Base-by-base conservation (phyloP, 768 basidiomycete genomes). In the Cyclocybe cylindracea region DNA sequence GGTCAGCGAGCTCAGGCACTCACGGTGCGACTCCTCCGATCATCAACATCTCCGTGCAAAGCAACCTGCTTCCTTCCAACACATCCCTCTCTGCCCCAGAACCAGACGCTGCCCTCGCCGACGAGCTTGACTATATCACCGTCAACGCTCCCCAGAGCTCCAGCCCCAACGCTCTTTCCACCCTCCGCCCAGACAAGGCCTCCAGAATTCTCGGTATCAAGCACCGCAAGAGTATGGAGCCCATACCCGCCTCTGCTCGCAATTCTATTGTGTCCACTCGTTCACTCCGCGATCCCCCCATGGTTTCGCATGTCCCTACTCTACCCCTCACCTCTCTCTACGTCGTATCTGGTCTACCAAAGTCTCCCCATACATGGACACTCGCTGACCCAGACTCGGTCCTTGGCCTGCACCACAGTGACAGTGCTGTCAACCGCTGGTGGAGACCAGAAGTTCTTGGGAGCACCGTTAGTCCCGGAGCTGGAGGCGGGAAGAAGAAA, bases 401-500 rank as follows among this genome's bases (percentile, higher is more conserved):
- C 46, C 70, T 87, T 44, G 91, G 89, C 43, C 78, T 94, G 45
- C 84, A 89, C 61, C 93, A 95, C 62, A 78, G 80, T 38, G 90
- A 92, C 40, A 87, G 89, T 51, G 93, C 91, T 45, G 92, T 94
- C 50, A 85, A 80, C 57, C 81, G 91, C 42, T 94, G 89, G 86
- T 95, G 91, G 91, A 75, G 91, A 41, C 88, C 94, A 40, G 93
- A 95, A 69, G 91, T 94, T 10, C 82, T 95, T 14, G 93, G 94
- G 3, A 90, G 87, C 66, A 91, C 89, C 44, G 83, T 93, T 46
- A 89, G 87, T 59, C 89, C 91, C 11, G 89, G 91, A 39, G 87
- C 88, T 2, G 89, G 89, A 53, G 88, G 87, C 10, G 84, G 84
- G 3, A 87, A 87, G 73, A 88, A 85, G 70, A 86, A 85, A 69